These are phyloP conservation scores for Xylaria polymorpha DNA, from an alignment of 2,329 filamentous ascomycete species.

Conservation along the genomic window DNA sequence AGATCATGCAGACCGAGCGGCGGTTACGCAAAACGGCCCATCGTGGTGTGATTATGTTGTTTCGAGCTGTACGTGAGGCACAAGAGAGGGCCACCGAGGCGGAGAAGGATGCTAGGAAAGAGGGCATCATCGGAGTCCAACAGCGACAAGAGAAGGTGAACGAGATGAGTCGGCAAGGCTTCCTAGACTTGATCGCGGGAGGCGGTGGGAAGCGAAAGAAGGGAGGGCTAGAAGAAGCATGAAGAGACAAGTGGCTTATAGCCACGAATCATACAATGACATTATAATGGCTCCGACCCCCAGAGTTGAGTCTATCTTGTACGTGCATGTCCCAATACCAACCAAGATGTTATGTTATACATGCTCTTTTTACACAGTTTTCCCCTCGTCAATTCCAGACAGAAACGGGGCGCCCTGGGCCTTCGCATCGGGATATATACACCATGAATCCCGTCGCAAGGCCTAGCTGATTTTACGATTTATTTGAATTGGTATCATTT, in stretches of 20 bases:
- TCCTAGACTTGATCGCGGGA: conserved; percentile 86
- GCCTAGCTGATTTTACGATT: conserved; percentile 5
- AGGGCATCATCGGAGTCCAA: conserved; percentile 81
- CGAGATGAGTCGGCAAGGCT: conserved; percentile 97
- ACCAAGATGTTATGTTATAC: conserved; percentile 42
- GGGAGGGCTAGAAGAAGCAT: conserved; percentile 68
- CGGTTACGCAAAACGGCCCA: conserved; percentile 87
- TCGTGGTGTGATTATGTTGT: conserved; percentile 93
- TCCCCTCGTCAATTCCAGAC: conserved; percentile 15
- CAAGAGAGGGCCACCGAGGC: conserved; percentile 89
- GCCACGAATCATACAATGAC: conserved; percentile 33
- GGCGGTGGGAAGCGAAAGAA: conserved; percentile 70
- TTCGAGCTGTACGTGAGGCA: conserved; percentile 92
- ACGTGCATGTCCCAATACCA: conserved; percentile 11
- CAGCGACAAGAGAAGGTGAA: conserved; percentile 88
- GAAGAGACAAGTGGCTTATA: conserved; percentile 37
- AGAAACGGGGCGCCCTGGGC: background rate
- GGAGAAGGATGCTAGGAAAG: conserved; percentile 73
- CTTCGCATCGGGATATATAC: conserved; percentile 11
- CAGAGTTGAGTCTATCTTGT: conserved; percentile 45
- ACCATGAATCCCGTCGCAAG: background rate
- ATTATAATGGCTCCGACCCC: conserved; percentile 30
- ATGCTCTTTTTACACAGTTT: conserved; percentile 32
- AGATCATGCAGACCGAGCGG: conserved; percentile 78
- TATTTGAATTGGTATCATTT: conserved; percentile 19